Percentiles rank a stretch among this genome's conserved stretches.
phyloP scores from a whole-genome alignment of 257 asterid genomes.

The Capsicum rhomboideum region DNA sequence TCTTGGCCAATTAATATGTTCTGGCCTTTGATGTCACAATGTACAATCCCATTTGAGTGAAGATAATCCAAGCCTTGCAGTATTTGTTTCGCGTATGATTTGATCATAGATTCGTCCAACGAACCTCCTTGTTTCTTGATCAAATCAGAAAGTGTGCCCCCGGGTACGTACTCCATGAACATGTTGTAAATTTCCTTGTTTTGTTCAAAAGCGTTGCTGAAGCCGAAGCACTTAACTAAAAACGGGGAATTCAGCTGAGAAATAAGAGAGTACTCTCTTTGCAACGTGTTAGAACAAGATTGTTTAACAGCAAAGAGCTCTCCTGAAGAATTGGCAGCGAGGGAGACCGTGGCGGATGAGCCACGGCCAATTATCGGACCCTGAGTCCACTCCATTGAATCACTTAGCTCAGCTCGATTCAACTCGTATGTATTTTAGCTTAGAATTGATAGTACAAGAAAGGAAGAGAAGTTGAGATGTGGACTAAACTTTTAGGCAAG shows the following conservation, averaged over 20 bases:
- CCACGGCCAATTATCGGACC: constrained; percentile 81
- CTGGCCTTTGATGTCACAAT: constrained; percentile 71
- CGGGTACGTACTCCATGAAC: constrained; percentile 61
- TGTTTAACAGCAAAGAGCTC: constrained; percentile 66
- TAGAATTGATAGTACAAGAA: background rate
- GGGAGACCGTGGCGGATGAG: constrained; percentile 59
- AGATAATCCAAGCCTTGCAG: constrained; percentile 52
- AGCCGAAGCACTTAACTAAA: constrained; percentile 50
- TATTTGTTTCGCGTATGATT: constrained; percentile 27
- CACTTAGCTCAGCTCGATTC: background rate
- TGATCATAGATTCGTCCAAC: constrained; percentile 31
- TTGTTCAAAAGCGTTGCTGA: constrained; percentile 24
- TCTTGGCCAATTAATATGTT: constrained; percentile 43
- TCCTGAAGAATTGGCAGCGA: constrained; percentile 45
- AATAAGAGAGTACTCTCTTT: constrained; percentile 35
- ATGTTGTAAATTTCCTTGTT: constrained; percentile 31
- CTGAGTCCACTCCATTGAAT: constrained; percentile 52
- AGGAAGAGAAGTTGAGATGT: background rate
- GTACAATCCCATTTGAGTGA: constrained; percentile 47
- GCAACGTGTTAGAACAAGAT: constrained; percentile 32
- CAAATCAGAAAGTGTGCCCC: constrained; percentile 66
- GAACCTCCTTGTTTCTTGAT: constrained; percentile 42
- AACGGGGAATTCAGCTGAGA: constrained; percentile 61
- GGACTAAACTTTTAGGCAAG: background rate
- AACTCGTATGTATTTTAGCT: background rate